phyloP scores from a whole-genome alignment of 2,329 filamentous ascomycete species.

The Pezicula carpinea region DNA sequence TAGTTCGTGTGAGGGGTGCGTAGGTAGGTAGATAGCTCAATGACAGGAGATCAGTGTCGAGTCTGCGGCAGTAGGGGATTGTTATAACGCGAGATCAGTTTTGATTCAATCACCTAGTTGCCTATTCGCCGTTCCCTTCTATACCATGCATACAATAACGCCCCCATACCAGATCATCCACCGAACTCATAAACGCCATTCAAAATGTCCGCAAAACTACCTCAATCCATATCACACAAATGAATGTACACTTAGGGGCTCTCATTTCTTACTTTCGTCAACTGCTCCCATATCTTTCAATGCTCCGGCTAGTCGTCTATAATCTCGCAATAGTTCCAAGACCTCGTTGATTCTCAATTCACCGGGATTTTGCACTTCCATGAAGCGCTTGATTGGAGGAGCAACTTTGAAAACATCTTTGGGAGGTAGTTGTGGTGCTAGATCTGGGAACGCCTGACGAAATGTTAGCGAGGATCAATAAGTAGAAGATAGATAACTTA shows the following conservation, averaged over 20 bases:
- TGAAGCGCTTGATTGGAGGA: conserved; percentile 67
- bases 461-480: conserved; percentile 6
- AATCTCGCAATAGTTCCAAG: conserved; percentile 66
- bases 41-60: too few relatives aligned
- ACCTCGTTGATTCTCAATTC: conserved; percentile 73
- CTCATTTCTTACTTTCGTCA: conserved; percentile 2
- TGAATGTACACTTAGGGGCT: background rate
- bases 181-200: background rate
- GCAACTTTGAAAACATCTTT: conserved; percentile 52
- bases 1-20: too few relatives aligned
- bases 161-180: background rate
- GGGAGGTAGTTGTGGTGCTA: conserved; percentile 49
- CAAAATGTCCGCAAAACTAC: background rate
- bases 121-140: too few relatives aligned
- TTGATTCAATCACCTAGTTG: too few relatives aligned
- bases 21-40: too few relatives aligned
- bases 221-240: background rate
- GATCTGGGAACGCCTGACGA: conserved; percentile 54
- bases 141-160: too few relatives aligned
- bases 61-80: too few relatives aligned
- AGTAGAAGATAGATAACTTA: conserved; percentile 31
- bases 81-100: too few relatives aligned
- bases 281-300: conserved; percentile 61
- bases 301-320: conserved; percentile 63
- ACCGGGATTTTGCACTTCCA: conserved; percentile 64